These are phyloP conservation scores for Aquanectria penicillioides DNA, from an alignment of 2,329 filamentous ascomycete genomes.

Conservation along the genomic window DNA sequence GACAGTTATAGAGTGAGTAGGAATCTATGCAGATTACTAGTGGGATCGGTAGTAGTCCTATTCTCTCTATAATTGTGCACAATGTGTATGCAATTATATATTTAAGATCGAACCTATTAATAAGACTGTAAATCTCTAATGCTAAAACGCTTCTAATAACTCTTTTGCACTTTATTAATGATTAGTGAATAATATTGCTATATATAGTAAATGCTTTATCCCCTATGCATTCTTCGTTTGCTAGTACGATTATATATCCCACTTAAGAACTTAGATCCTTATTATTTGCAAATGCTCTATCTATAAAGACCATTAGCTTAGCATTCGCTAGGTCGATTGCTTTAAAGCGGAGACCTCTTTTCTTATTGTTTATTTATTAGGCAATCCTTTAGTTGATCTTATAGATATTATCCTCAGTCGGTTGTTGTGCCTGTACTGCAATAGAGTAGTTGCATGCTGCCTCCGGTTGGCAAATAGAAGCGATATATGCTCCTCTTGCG, in stretches of 20 bases:
- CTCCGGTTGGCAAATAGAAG: background rate
- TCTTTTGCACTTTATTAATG: background rate
- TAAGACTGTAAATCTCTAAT: background rate
- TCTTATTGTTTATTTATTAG: background rate
- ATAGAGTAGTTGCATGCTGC: background rate
- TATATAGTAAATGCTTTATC: background rate
- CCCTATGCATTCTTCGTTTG: background rate
- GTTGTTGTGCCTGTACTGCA: background rate
- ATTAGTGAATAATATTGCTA: background rate
- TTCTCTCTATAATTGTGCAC: background rate
- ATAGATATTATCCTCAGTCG: background rate
- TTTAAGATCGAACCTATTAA: background rate
- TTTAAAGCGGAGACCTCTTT: background rate
- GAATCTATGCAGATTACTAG: background rate
- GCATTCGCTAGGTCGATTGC: background rate
- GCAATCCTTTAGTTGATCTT: background rate
- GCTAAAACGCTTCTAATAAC: background rate
- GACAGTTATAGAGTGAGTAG: background rate
- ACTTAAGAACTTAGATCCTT: background rate
- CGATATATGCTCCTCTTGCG: background rate
- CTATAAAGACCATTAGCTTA: background rate
- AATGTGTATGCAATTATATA: background rate
- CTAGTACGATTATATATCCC: background rate
- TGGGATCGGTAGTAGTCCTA: background rate
- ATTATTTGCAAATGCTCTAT: background rate